Evolutionary conservation across 805 yeast genomes (phyloP).

Genomic region (Candida dendrica): DNA sequence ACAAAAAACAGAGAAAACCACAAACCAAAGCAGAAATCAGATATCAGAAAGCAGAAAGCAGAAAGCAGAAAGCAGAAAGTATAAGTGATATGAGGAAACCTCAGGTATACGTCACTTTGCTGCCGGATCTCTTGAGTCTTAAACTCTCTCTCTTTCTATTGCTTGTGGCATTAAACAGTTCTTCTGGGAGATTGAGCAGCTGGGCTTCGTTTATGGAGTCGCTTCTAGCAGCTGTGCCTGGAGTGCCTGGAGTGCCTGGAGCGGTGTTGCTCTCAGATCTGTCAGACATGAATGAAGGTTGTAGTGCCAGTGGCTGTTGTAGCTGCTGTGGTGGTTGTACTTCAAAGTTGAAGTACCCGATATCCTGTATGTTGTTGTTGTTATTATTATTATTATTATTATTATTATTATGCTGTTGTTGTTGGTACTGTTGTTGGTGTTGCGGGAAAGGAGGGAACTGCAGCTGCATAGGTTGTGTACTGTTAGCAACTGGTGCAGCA

Average conservation of each 20-base stretch:
- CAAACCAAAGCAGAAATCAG: too few relatives aligned
- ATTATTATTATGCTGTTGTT: not conserved
- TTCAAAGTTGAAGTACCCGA: not conserved
- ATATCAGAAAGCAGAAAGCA: not conserved
- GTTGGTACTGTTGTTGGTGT: slow-evolving; percentile 1
- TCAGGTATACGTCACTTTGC: slow-evolving; percentile 3
- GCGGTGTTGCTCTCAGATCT: slow-evolving; percentile 2
- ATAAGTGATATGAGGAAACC: not conserved
- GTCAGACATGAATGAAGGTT: slow-evolving; percentile 14
- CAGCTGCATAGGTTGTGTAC: not conserved
- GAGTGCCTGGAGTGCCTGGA: not conserved
- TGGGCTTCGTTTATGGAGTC: not conserved
- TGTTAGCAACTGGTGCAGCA: not conserved
- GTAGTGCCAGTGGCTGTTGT: slow-evolving; percentile 6
- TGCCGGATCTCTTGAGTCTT: slow-evolving; percentile 37
- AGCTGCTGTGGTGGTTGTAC: not conserved
- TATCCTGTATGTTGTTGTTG: not conserved
- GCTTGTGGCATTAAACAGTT: slow-evolving; percentile 35
- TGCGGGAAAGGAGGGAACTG: not conserved
- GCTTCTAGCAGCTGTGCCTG: not conserved
- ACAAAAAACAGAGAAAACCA: too few relatives aligned
- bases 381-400: not conserved
- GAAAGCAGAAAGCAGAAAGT: not conserved
- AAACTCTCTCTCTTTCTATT: slow-evolving; percentile 47
- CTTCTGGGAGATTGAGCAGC: slow-evolving; percentile 12